These are phyloP conservation scores for Mycena floridula DNA, from an alignment of 768 basidiomycete species.

Conservation along the genomic window DNA sequence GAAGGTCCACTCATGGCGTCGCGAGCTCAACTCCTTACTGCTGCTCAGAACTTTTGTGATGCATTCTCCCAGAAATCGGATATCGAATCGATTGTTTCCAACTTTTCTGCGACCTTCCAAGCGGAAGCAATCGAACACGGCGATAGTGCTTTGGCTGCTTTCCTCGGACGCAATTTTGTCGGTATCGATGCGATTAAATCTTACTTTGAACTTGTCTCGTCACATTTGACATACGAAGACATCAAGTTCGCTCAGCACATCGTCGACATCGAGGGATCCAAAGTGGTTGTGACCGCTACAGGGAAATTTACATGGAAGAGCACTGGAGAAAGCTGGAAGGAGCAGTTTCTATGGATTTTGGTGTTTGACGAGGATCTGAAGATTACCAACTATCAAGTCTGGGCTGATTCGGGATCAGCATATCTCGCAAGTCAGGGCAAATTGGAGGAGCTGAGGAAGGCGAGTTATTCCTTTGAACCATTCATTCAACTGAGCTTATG, in stretches of 20 bases:
- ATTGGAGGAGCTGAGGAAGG: constrained; percentile 24
- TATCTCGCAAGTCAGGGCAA: constrained; percentile 53
- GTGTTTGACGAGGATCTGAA: constrained; percentile 54
- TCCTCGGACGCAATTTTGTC: constrained; percentile 45
- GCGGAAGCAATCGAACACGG: constrained; percentile 51
- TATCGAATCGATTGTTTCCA: constrained; percentile 35
- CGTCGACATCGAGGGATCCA: constrained; percentile 42
- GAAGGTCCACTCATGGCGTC: no score
- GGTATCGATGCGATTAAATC: constrained; percentile 34
- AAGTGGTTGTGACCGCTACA: constrained; percentile 48
- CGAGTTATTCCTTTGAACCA: constrained; percentile 2
- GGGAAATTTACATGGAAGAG: constrained; percentile 53
- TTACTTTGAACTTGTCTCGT: constrained; percentile 46
- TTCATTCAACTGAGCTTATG: no score
- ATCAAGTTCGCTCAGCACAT: constrained; percentile 51
- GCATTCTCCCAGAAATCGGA: constrained; percentile 42
- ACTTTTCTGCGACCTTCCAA: constrained; percentile 42
- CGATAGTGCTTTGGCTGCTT: constrained; percentile 47
- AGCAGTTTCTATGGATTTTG: constrained; percentile 53
- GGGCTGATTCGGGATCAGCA: constrained; percentile 63
- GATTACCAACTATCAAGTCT: constrained; percentile 56
- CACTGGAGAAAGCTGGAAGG: constrained; percentile 51
- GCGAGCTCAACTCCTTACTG: no score
- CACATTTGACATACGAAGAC: constrained; percentile 41
- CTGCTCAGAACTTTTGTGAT: constrained; percentile 44